Evolutionary conservation across 345 rosid species (phyloP).

Genomic region (Dimocarpus longan): DNA sequence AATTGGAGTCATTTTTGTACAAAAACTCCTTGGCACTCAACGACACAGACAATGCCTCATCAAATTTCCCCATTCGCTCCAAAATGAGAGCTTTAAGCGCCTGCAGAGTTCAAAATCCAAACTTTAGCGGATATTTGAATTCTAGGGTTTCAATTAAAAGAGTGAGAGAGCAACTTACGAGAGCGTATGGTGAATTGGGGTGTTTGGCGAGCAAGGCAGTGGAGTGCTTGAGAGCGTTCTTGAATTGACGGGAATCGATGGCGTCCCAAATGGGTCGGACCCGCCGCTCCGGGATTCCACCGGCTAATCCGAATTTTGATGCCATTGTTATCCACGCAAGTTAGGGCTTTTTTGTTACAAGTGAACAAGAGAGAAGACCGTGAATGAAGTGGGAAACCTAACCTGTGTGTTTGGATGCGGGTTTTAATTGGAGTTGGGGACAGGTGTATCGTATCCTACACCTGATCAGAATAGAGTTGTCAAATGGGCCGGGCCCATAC

Average conservation of each 20-base stretch:
- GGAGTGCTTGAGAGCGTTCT: conserved; percentile 84
- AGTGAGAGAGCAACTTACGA: conserved; percentile 44
- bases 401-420: not conserved
- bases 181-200: conserved; percentile 89
- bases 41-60: conserved; percentile 70
- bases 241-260: conserved; percentile 94
- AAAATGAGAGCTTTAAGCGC: conserved; percentile 79
- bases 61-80: conserved; percentile 90
- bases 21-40: conserved; percentile 76
- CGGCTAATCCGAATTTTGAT: conserved; percentile 88
- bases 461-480: not conserved
- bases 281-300: conserved; percentile 98
- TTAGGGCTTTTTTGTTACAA: not conserved
- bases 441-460: not conserved
- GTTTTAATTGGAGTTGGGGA: not conserved
- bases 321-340: conserved; percentile 46
- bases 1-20: conserved; percentile 60
- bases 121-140: not conserved
- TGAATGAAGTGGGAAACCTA: not conserved
- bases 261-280: conserved; percentile 98
- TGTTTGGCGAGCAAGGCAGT: conserved; percentile 73
- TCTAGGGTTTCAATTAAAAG: no score
- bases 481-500: not conserved
- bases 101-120: conserved; percentile 33
- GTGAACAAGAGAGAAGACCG: not conserved